Evolutionary conservation across 1,139 yeast genomes (phyloP).

Genomic region (Debaryomyces coudertii): DNA sequence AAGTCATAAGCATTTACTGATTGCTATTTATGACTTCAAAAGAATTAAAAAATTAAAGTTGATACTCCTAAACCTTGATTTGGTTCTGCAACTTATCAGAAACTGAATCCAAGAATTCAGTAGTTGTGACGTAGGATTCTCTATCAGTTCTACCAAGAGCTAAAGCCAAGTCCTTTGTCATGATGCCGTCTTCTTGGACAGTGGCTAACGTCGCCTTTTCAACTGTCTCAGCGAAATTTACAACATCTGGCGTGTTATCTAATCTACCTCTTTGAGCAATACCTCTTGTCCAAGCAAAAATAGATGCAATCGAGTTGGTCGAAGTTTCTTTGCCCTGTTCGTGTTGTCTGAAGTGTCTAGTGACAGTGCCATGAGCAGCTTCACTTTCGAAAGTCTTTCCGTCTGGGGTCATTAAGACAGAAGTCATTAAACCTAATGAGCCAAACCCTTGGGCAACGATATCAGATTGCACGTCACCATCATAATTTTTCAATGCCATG

Average conservation of each 20-base stretch:
- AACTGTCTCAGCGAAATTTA: constrained; percentile 63
- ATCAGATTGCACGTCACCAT: constrained; percentile 85
- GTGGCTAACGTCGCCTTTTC: constrained; percentile 74
- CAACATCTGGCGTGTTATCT: constrained; percentile 72
- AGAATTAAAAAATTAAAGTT: constrained; percentile 5
- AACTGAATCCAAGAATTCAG: constrained; percentile 75
- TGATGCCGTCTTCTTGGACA: constrained; percentile 70
- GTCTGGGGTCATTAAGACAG: constrained; percentile 82
- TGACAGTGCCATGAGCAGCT: constrained; percentile 88
- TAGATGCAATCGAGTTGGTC: constrained; percentile 82
- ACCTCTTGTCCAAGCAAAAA: constrained; percentile 88
- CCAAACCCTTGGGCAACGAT: constrained; percentile 89
- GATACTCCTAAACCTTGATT: constrained; percentile 14
- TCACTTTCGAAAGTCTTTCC: constrained; percentile 82
- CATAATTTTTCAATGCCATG: constrained; percentile 83
- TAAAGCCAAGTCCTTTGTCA: constrained; percentile 84
- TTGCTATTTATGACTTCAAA: constrained; percentile 12
- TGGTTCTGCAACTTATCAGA: constrained; percentile 46
- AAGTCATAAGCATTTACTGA: constrained; percentile 13
- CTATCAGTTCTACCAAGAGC: constrained; percentile 70
- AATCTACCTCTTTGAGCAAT: constrained; percentile 77
- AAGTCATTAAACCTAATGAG: constrained; percentile 81
- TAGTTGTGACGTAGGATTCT: constrained; percentile 70
- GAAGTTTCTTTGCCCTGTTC: constrained; percentile 85
- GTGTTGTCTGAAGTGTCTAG: constrained; percentile 83